Conservation (phyloP, 345 rosid species). For the Trapa bicornis region DNA sequence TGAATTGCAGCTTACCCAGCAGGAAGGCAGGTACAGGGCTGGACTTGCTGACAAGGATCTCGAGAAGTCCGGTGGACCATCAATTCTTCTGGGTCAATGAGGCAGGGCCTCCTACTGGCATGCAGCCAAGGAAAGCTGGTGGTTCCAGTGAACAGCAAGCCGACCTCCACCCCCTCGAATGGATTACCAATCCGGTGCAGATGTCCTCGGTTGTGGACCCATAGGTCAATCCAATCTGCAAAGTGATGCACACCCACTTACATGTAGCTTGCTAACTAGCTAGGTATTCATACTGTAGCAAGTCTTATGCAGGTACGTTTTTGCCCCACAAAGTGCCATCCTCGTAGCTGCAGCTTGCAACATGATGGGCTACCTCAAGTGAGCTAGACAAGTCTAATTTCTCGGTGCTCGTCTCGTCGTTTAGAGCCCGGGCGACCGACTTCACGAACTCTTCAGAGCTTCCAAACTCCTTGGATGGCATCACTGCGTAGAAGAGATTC, state of each 20-base stretch:
- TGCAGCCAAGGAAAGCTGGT: slow-evolving; percentile 45
- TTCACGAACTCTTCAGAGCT: slow-evolving; percentile 26
- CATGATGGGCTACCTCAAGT: slow-evolving; percentile 26
- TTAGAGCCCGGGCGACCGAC: slow-evolving; percentile 29
- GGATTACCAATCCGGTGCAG: slow-evolving; percentile 41
- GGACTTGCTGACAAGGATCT: slow-evolving; percentile 26
- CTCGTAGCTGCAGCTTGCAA: slow-evolving; percentile 40
- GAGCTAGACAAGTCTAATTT: slow-evolving; percentile 4
- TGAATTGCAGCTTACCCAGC: slow-evolving; percentile 23
- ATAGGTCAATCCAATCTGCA: slow-evolving; percentile 49
- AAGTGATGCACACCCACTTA: not conserved
- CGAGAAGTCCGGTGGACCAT: slow-evolving; percentile 51
- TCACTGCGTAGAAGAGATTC: not conserved
- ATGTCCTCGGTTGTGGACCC: slow-evolving; percentile 48
- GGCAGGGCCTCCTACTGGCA: slow-evolving; percentile 27
- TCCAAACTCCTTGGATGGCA: slow-evolving; percentile 27
- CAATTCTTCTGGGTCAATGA: slow-evolving; percentile 42
- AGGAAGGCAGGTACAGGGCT: slow-evolving; percentile 23
- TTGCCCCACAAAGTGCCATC: slow-evolving; percentile 41
- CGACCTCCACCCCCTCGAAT: slow-evolving; percentile 42
- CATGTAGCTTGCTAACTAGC: no score
- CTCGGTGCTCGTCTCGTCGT: slow-evolving; percentile 16
- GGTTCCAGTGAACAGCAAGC: slow-evolving; percentile 15
- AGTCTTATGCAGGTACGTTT: slow-evolving; percentile 15
- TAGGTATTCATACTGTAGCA: no score